These are phyloP conservation scores for Metschnikowia drakensbergensis DNA, from an alignment of 805 yeast genomes.

Conservation along the genomic window DNA sequence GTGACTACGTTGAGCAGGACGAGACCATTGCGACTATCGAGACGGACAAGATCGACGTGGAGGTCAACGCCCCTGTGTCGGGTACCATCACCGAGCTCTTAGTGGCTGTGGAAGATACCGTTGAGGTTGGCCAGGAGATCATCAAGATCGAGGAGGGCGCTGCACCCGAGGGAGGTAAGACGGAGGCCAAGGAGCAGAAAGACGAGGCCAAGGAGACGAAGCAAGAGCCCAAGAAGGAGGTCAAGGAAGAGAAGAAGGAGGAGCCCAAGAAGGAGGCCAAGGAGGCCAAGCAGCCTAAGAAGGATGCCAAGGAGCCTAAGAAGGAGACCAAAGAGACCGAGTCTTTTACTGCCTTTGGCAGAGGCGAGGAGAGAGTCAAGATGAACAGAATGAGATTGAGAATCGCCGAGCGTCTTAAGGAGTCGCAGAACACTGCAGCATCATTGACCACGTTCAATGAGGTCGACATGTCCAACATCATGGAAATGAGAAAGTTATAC, in stretches of 20 bases:
- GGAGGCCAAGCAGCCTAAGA: conserved; percentile 31
- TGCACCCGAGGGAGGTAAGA: conserved; percentile 27
- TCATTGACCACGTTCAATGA: conserved; percentile 97
- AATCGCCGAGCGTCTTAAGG: conserved; percentile 98
- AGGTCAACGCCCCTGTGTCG: conserved; percentile 88
- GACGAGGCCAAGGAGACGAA: conserved; percentile 15
- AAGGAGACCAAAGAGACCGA: conserved; percentile 19
- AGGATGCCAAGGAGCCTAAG: conserved; percentile 9
- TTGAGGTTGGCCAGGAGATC: conserved; percentile 91
- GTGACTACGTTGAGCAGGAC: conserved; percentile 82
- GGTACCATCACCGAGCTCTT: conserved; percentile 86
- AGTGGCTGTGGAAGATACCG: conserved; percentile 86
- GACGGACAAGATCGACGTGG: conserved; percentile 97
- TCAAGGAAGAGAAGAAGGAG: conserved; percentile 18
- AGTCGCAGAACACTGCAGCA: conserved; percentile 98
- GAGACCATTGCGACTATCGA: conserved; percentile 95
- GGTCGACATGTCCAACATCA: conserved; percentile 88
- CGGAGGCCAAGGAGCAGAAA: conserved; percentile 25
- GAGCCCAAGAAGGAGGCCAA: conserved; percentile 30
- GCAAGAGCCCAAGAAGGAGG: conserved; percentile 19
- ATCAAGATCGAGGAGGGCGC: conserved; percentile 73
- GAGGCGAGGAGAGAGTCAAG: conserved; percentile 88
- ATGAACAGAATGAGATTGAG: conserved; percentile 99
- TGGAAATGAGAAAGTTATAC: conserved; percentile 93
- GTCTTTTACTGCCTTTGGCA: conserved; percentile 53